phyloP scores from a whole-genome alignment of 2,329 filamentous ascomycete species.

The Verticillium zaregamsianum region DNA sequence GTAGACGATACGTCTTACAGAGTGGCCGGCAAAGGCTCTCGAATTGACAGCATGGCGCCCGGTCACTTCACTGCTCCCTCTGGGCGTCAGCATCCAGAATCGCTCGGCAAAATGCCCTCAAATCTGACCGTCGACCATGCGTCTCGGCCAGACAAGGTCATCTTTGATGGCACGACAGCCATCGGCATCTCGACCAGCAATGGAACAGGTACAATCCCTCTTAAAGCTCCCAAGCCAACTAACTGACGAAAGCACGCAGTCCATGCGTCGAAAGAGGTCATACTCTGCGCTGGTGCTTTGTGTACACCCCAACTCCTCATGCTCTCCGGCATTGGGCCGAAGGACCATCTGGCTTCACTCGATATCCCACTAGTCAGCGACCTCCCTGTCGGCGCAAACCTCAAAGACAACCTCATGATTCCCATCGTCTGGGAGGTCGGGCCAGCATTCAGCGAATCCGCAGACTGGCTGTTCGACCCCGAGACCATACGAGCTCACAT shows the following conservation, averaged over 20 bases:
- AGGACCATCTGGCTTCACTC: background rate
- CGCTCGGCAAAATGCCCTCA: background rate
- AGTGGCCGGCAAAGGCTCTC: background rate
- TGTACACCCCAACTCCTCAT: conserved; percentile 5
- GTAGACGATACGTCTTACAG: background rate
- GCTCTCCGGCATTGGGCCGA: conserved; percentile 2
- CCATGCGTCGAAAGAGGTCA: conserved; percentile 14
- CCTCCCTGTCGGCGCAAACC: conserved; percentile 20
- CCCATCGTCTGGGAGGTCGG: background rate
- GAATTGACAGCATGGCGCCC: background rate
- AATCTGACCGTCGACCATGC: background rate
- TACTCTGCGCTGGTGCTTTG: conserved; percentile 1
- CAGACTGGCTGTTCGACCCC: background rate
- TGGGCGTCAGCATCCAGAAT: background rate
- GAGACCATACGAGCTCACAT: background rate
- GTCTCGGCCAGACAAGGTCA: background rate
- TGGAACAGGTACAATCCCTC: background rate
- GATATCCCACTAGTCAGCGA: conserved; percentile 17
- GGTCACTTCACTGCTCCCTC: background rate
- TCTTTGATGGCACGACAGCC: background rate
- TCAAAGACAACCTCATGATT: background rate
- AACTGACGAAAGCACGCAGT: background rate
- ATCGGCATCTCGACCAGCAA: background rate
- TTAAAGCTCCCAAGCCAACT: background rate
- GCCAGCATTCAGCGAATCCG: background rate